A percentile compares a stretch with the other conserved stretches of the same genome.
Evolutionary conservation across 108 stramenopile genomes (phyloP).

Genomic region (Fistulifera pelliculosa): DNA sequence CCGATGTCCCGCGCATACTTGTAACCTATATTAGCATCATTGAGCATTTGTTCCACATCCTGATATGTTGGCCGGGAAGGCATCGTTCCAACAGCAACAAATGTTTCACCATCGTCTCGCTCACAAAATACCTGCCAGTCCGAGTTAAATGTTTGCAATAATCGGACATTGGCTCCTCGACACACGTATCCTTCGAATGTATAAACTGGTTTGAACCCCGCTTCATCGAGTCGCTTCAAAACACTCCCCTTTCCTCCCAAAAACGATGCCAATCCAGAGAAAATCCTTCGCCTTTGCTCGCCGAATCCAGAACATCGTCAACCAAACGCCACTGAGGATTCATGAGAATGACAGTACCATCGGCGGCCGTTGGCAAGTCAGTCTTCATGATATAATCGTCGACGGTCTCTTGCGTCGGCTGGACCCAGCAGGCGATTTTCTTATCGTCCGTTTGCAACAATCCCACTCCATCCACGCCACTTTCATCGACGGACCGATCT

Average conservation of each 20-base stretch:
- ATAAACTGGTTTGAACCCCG: slow-evolving; percentile 53
- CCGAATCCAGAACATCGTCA: slow-evolving; percentile 79
- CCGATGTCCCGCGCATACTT: slow-evolving; percentile 84
- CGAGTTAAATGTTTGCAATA: slow-evolving; percentile 70
- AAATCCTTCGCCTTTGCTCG: slow-evolving; percentile 39
- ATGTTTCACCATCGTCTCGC: slow-evolving; percentile 58
- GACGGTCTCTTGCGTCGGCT: slow-evolving; percentile 71
- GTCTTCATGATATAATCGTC: slow-evolving; percentile 37
- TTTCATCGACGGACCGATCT: slow-evolving; percentile 77
- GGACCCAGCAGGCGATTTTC: slow-evolving; percentile 58
- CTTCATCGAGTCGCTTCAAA: slow-evolving; percentile 39
- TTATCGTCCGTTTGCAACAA: slow-evolving; percentile 44
- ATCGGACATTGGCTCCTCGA: slow-evolving; percentile 72
- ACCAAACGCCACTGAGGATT: slow-evolving; percentile 87
- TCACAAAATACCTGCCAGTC: slow-evolving; percentile 81
- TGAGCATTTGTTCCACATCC: slow-evolving; percentile 75
- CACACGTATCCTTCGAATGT: slow-evolving; percentile 81
- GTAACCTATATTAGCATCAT: slow-evolving; percentile 61
- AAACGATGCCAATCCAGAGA: slow-evolving; percentile 70
- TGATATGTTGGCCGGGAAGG: slow-evolving; percentile 68
- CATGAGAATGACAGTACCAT: slow-evolving; percentile 35
- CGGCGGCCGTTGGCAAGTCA: slow-evolving; percentile 28
- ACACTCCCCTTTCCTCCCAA: slow-evolving; percentile 80
- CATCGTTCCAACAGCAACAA: slow-evolving; percentile 44
- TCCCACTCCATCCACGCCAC: slow-evolving; percentile 85